phyloP scores from a whole-genome alignment of 148 eudicot species.

The Vaccinium corymbosum region DNA sequence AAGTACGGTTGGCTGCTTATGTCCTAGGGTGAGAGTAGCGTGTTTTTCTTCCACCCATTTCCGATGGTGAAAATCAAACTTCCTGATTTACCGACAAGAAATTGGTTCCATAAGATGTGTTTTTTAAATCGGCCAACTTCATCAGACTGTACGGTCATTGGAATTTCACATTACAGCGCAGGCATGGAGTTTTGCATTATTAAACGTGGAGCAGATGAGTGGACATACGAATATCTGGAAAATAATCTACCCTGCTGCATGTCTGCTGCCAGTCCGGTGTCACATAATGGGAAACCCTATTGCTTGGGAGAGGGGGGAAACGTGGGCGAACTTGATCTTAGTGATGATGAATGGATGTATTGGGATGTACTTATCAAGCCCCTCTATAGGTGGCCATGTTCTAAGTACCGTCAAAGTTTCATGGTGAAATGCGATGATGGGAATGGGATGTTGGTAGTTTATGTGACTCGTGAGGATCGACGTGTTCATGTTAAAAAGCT shows the following conservation, averaged over 20 bases:
- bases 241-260: background rate
- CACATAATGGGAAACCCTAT: background rate
- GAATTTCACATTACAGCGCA: background rate
- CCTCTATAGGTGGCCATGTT: background rate
- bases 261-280: background rate
- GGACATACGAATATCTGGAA: background rate
- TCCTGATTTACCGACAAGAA: background rate
- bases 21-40: background rate
- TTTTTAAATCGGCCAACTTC: background rate
- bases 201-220: background rate
- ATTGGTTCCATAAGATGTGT: background rate
- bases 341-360: background rate
- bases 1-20: background rate
- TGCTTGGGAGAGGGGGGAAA: background rate
- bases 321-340: conserved; percentile 1
- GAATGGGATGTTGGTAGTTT: background rate
- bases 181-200: background rate
- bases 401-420: background rate
- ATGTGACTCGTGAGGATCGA: background rate
- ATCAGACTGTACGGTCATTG: background rate
- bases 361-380: background rate
- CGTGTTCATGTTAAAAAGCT: background rate
- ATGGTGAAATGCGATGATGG: conserved; percentile 2
- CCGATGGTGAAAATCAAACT: background rate
- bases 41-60: background rate